These are phyloP conservation scores for Monosporascus cannonballus DNA, from an alignment of 2,329 filamentous ascomycete species.

Conservation along the genomic window DNA sequence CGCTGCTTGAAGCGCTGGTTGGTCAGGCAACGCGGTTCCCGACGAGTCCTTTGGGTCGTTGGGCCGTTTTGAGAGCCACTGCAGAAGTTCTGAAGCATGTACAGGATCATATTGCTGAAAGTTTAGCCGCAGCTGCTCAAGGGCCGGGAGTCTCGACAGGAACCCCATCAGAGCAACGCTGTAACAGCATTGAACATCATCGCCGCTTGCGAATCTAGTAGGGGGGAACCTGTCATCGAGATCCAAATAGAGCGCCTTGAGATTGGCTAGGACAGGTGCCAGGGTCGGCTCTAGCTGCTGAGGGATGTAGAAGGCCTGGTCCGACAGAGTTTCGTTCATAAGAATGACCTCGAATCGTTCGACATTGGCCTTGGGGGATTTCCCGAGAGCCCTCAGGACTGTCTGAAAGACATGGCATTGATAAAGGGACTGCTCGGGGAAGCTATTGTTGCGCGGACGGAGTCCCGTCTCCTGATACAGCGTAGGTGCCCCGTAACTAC, in stretches of 20 bases:
- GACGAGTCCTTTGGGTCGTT: not conserved
- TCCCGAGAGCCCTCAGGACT: constrained; percentile 36
- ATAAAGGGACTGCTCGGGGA: constrained; percentile 11
- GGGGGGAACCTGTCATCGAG: constrained; percentile 12
- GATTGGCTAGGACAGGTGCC: constrained; percentile 34
- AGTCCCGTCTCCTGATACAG: constrained; percentile 26
- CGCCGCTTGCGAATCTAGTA: not conserved
- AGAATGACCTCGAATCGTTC: constrained; percentile 43
- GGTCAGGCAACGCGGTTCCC: not conserved
- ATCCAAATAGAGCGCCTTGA: constrained; percentile 40
- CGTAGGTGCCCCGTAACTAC: constrained; percentile 46
- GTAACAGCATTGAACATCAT: not conserved
- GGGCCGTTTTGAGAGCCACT: constrained; percentile 29
- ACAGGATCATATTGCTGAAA: constrained; percentile 20
- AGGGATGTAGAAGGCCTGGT: constrained; percentile 41
- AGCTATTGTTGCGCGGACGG: constrained; percentile 1
- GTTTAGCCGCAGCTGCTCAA: constrained; percentile 50
- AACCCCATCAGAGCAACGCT: constrained; percentile 27
- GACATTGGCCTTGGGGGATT: constrained; percentile 28
- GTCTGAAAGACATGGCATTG: constrained; percentile 31
- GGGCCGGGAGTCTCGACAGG: constrained; percentile 31
- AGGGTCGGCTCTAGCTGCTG: constrained; percentile 30
- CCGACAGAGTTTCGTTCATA: constrained; percentile 25
- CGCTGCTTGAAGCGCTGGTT: not conserved
- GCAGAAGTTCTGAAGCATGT: constrained; percentile 26